phyloP scores from a whole-genome alignment of 108 stramenopile species.

The Nitzschia putrida region DNA sequence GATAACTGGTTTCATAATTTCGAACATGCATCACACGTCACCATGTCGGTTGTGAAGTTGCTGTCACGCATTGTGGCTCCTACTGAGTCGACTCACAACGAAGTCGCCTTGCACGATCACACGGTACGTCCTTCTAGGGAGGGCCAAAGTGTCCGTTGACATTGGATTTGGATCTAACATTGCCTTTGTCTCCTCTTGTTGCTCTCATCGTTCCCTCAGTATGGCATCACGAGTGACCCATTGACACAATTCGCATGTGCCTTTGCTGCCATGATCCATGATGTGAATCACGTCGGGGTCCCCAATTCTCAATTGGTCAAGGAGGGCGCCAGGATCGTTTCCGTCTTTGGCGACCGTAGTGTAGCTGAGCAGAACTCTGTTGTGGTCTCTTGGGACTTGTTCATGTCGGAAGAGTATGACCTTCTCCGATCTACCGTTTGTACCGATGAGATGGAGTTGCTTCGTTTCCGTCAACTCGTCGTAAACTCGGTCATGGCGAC shows the following conservation, averaged over 20 bases:
- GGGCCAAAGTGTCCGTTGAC: no score
- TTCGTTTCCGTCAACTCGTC: constrained; percentile 32
- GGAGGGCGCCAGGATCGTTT: constrained; percentile 39
- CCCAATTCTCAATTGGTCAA: constrained; percentile 47
- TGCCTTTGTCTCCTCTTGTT: no score
- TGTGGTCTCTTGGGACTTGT: constrained; percentile 29
- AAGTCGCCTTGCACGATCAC: neutral
- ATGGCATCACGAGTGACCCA: constrained; percentile 36
- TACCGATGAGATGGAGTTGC: neutral
- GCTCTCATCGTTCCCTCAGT: no score
- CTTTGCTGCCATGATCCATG: constrained; percentile 53
- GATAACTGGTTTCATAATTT: constrained; percentile 13
- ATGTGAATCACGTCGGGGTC: constrained; percentile 57
- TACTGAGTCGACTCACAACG: neutral
- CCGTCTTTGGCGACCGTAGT: constrained; percentile 25
- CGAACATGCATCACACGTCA: constrained; percentile 9
- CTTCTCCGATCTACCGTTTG: constrained; percentile 21
- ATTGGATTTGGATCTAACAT: no score
- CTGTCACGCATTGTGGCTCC: constrained; percentile 4
- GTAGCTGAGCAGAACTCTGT: constrained; percentile 36
- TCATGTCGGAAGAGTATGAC: constrained; percentile 20
- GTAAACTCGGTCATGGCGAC: constrained; percentile 39
- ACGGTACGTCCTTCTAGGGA: no score
- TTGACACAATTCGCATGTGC: constrained; percentile 51
- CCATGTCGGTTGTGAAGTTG: constrained; percentile 1